A percentile compares a stretch with the other conserved stretches of the same genome.
phyloP scores from a whole-genome alignment of 345 rosid genomes.

The Camelina sativa region DNA sequence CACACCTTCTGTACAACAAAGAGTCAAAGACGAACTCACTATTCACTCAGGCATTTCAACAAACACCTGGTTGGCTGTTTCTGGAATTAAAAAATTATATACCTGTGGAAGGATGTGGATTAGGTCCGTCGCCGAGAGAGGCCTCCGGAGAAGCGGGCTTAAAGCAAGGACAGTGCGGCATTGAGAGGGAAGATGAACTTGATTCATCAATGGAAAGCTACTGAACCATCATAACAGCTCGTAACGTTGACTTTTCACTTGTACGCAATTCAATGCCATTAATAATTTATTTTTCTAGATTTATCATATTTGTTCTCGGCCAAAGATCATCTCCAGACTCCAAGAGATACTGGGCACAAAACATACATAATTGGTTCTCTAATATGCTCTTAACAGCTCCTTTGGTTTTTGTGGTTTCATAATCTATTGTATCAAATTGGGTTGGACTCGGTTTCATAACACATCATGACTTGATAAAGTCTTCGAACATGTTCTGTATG shows the following conservation, averaged over 20 bases:
- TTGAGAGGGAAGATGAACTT: conserved; percentile 4
- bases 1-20: conserved; percentile 46
- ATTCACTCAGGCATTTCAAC: conserved; percentile 51
- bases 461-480: background rate
- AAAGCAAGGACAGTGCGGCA: conserved; percentile 58
- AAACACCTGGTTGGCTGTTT: conserved; percentile 46
- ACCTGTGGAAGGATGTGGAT: conserved; percentile 50
- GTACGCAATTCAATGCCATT: background rate
- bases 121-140: conserved; percentile 33
- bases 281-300: background rate
- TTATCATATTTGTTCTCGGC: background rate
- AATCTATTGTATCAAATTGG: background rate
- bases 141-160: conserved; percentile 50
- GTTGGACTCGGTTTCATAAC: conserved; percentile 8
- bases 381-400: no score
- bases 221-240: background rate
- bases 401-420: conserved; percentile 10
- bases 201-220: conserved; percentile 23
- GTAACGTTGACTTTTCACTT: background rate
- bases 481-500: no score
- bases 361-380: no score
- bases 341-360: no score
- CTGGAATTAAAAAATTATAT: background rate
- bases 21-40: conserved; percentile 14
- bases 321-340: no score